These are phyloP conservation scores for Syzygium aromaticum DNA, from an alignment of 345 rosid species.

Conservation along the genomic window DNA sequence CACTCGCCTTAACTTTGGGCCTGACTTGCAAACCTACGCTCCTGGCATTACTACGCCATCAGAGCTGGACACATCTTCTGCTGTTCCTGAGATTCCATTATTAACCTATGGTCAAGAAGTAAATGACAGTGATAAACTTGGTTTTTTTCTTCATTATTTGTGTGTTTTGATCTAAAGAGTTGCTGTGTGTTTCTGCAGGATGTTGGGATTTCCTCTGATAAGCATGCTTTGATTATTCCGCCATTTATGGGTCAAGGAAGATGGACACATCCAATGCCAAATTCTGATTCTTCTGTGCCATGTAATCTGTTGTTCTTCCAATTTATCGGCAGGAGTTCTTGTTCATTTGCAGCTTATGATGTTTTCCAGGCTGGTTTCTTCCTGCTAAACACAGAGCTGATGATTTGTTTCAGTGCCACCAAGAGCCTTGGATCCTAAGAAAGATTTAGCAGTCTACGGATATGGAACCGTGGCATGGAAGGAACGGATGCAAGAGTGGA, in stretches of 20 bases:
- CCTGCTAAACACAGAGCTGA: background rate
- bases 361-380: background rate
- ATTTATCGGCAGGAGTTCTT: background rate
- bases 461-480: conserved; percentile 96
- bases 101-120: conserved; percentile 74
- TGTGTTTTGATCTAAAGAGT: background rate
- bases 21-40: conserved; percentile 15
- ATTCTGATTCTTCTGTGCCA: conserved; percentile 41
- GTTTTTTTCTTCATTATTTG: background rate
- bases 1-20: conserved; percentile 40
- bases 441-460: conserved; percentile 79
- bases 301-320: conserved; percentile 26
- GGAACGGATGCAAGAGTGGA: conserved; percentile 86
- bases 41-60: conserved; percentile 26
- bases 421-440: conserved; percentile 79
- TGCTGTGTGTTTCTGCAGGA: conserved; percentile 30
- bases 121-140: background rate
- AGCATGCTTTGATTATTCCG: conserved; percentile 72
- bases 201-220: conserved; percentile 56
- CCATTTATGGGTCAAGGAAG: conserved; percentile 48
- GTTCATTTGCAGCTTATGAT: background rate
- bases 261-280: conserved; percentile 43
- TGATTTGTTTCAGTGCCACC: conserved; percentile 45
- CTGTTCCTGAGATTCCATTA: conserved; percentile 48
- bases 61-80: conserved; percentile 50